Evolutionary conservation across 2,329 filamentous ascomycete species (phyloP).

Genomic region (Talaromyces sp.): DNA sequence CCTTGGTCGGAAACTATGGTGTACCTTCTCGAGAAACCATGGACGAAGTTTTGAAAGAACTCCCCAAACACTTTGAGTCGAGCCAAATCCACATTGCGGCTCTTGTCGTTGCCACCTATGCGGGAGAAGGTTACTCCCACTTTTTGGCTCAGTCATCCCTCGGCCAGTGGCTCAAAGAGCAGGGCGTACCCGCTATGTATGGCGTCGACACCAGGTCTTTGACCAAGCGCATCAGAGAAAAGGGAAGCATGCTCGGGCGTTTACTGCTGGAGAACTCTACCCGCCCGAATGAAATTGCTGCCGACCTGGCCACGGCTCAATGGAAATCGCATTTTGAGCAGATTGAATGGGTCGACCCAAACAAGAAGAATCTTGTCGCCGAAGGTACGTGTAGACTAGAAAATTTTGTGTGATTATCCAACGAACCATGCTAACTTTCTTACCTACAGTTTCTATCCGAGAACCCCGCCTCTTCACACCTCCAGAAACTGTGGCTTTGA

Average conservation of each 20-base stretch:
- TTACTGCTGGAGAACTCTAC: constrained; percentile 66
- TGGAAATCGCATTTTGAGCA: constrained; percentile 64
- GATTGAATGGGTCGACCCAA: constrained; percentile 86
- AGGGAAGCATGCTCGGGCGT: constrained; percentile 93
- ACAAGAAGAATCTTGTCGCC: constrained; percentile 84
- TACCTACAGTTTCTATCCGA: constrained; percentile 74
- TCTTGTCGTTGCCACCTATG: constrained; percentile 76
- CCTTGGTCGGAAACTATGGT: constrained; percentile 93
- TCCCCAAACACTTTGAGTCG: constrained; percentile 91
- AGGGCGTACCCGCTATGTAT: constrained; percentile 88
- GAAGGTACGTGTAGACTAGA: constrained; percentile 63
- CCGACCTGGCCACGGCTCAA: constrained; percentile 17
- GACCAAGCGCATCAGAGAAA: constrained; percentile 87
- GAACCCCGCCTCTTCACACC: constrained; percentile 81
- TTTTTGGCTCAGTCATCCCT: constrained; percentile 86
- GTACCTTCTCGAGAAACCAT: constrained; percentile 80
- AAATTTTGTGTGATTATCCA: background rate
- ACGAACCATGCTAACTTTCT: constrained; percentile 27
- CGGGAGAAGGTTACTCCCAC: constrained; percentile 92
- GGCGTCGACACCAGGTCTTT: constrained; percentile 89
- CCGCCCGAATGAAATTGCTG: constrained; percentile 38
- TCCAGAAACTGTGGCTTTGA: constrained; percentile 61
- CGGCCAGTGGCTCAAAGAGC: constrained; percentile 92
- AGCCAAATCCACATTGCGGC: constrained; percentile 89
- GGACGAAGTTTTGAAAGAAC: constrained; percentile 76